Evolutionary conservation across 2,329 filamentous ascomycete species (phyloP).

Genomic region (Colletotrichum truncatum): DNA sequence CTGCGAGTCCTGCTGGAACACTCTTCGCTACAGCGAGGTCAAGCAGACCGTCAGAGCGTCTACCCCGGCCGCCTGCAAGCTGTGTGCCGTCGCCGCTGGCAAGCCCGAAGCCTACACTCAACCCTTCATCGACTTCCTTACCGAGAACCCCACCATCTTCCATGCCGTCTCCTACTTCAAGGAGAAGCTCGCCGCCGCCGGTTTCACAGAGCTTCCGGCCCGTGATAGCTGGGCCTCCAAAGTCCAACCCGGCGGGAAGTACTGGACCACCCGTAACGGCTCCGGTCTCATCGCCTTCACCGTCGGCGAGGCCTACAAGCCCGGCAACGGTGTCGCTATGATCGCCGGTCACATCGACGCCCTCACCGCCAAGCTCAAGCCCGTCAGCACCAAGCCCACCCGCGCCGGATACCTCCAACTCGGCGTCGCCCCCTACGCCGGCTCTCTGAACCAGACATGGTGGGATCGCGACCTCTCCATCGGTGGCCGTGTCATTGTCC

Average conservation of each 20-base stretch:
- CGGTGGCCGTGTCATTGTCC: constrained; percentile 87
- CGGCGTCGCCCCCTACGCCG: constrained; percentile 92
- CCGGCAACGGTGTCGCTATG: constrained; percentile 88
- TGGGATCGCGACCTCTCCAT: constrained; percentile 96
- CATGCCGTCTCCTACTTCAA: constrained; percentile 87
- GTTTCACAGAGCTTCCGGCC: constrained; percentile 82
- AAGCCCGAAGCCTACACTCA: constrained; percentile 76
- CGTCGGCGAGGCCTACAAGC: constrained; percentile 81
- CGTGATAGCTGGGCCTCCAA: constrained; percentile 80
- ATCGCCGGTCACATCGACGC: constrained; percentile 94
- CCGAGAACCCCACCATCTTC: constrained; percentile 91
- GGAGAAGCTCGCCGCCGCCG: constrained; percentile 73
- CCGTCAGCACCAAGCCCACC: constrained; percentile 83
- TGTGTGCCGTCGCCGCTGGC: constrained; percentile 49
- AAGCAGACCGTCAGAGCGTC: constrained; percentile 18
- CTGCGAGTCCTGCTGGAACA: constrained; percentile 31
- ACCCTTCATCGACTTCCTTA: constrained; percentile 89
- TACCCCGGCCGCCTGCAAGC: constrained; percentile 40
- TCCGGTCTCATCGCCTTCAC: constrained; percentile 87
- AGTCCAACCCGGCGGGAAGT: constrained; percentile 84
- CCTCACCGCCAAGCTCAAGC: constrained; percentile 90
- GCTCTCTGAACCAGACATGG: constrained; percentile 88
- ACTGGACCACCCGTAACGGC: constrained; percentile 87
- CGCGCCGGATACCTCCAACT: constrained; percentile 89
- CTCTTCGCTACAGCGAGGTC: constrained; percentile 29